Conservation (phyloP, 306 rosid genomes). For the Cicer judaicum region DNA sequence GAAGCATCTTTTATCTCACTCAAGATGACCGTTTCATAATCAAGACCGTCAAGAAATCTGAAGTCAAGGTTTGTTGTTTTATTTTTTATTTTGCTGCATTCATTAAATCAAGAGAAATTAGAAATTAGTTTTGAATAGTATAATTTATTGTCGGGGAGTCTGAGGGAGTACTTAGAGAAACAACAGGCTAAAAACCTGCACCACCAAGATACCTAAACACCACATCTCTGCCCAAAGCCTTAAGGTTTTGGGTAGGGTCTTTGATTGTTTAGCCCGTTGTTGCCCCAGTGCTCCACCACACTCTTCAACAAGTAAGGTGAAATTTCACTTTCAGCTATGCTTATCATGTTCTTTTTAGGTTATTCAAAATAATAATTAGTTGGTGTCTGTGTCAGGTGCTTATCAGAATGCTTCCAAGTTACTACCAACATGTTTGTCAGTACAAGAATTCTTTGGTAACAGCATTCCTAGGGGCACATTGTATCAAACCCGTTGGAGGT, state of each 20-base stretch:
- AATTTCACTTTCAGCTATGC: conserved; percentile 40
- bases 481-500: conserved; percentile 66
- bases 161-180: too few relatives aligned
- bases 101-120: conserved; percentile 21
- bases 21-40: conserved; percentile 64
- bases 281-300: too few relatives aligned
- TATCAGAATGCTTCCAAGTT: conserved; percentile 63
- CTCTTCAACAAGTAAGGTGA: conserved; percentile 25
- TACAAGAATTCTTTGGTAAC: conserved; percentile 61
- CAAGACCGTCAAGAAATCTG: conserved; percentile 67
- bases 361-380: conserved; percentile 11
- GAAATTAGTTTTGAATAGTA: conserved; percentile 11
- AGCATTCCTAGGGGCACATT: conserved; percentile 62
- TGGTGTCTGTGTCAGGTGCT: conserved; percentile 59
- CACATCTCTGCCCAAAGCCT: too few relatives aligned
- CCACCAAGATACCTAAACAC: too few relatives aligned
- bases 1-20: conserved; percentile 66
- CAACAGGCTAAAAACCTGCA: too few relatives aligned
- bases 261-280: too few relatives aligned
- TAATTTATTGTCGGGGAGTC: neutral
- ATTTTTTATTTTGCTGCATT: conserved; percentile 1
- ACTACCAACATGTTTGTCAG: conserved; percentile 60
- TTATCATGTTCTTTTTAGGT: neutral
- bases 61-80: conserved; percentile 59
- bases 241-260: too few relatives aligned